Evolutionary conservation across 1,284 basidiomycete genomes (phyloP).

Genomic region (Austroboletus olivaceoglutinosus): DNA sequence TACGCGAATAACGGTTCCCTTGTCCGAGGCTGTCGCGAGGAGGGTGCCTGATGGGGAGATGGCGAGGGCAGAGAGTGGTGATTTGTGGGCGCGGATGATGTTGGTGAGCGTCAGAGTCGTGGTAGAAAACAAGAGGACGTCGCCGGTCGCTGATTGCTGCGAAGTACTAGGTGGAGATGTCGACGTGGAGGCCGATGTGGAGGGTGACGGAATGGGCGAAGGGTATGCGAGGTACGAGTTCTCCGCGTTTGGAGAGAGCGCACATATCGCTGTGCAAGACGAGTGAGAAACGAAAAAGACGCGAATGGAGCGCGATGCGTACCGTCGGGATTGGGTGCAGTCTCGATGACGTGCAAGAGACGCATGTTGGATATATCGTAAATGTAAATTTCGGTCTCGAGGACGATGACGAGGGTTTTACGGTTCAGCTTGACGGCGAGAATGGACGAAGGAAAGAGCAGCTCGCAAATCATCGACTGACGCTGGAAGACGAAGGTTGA

Average conservation of each 20-base stretch:
- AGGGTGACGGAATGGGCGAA: conserved; percentile 85
- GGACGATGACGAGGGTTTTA: conserved; percentile 92
- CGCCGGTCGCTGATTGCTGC: conserved; percentile 61
- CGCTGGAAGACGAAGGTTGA: conserved; percentile 50
- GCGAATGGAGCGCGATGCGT: conserved; percentile 14
- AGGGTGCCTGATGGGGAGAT: conserved; percentile 88
- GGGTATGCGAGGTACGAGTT: conserved; percentile 96
- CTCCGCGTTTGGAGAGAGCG: conserved; percentile 94
- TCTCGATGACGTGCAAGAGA: conserved; percentile 96
- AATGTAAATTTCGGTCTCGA: conserved; percentile 96
- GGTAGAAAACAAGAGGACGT: conserved; percentile 93
- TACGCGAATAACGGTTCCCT: conserved; percentile 96
- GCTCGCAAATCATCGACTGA: conserved; percentile 98
- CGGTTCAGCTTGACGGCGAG: conserved; percentile 96
- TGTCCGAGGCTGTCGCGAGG: conserved; percentile 92
- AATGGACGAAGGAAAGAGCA: conserved; percentile 95
- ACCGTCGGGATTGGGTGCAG: conserved; percentile 94
- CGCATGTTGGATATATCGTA: conserved; percentile 99
- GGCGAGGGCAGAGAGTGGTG: conserved; percentile 85
- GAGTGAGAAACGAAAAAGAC: background rate
- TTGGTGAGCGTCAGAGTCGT: conserved; percentile 89
- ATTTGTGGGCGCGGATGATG: conserved; percentile 96
- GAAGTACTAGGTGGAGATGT: conserved; percentile 41
- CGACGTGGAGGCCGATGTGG: conserved; percentile 51
- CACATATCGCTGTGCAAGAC: conserved; percentile 77